Evolutionary conservation across 345 rosid species (phyloP), one percentile per base, ranked within the genome.

Genomic region (Bretschneidera sinensis): DNA sequence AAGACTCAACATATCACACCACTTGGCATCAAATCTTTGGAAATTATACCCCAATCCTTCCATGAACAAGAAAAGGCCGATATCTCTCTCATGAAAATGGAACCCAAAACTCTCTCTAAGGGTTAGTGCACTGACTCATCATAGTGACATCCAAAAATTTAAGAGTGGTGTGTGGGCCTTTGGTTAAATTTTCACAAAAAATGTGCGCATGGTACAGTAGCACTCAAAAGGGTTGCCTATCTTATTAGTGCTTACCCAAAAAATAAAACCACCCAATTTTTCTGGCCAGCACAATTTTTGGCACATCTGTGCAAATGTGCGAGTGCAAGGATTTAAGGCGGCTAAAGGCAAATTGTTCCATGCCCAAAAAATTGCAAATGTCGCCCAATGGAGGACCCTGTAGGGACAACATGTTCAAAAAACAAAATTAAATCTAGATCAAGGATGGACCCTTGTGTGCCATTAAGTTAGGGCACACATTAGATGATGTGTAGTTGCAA

Each of bases 271-370:
- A n/a, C n/a, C n/a, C n/a, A n/a, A n/a, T n/a, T n/a, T n/a, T n/a
- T n/a, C n/a, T n/a, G n/a, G n/a, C n/a, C n/a, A 39, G 24, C 48
- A 47, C 21, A 15, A 28, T 20, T 9, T 51, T 63, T 53, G 73
- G 21, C 72, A 71, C 74, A 64, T 75, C 74, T 79, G 82, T 70
- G 68, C 35, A 78, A 65, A 54, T 69, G 72, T 74, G 81, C 78
- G 82, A 79, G 71, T 81, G 85, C 83, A 73, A 71, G 73, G 65
- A 65, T 71, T 69, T 71, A 64, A 77, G 89, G 83, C 89, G 83
- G 89, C 86, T 81, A 79, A 78, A 76, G 76, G 75, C 71, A 66
- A 53, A 53, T 57, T 6, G 48, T 35, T 64, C 18, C 62, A 63
- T 69, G 74, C 65, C 78, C 73, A 70, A 6, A 60, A n/a, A 54